Percentiles rank a stretch among this genome's conserved stretches.
These are phyloP conservation scores for Citrus reticulata DNA, from an alignment of 345 rosid species.

Conservation along the genomic window DNA sequence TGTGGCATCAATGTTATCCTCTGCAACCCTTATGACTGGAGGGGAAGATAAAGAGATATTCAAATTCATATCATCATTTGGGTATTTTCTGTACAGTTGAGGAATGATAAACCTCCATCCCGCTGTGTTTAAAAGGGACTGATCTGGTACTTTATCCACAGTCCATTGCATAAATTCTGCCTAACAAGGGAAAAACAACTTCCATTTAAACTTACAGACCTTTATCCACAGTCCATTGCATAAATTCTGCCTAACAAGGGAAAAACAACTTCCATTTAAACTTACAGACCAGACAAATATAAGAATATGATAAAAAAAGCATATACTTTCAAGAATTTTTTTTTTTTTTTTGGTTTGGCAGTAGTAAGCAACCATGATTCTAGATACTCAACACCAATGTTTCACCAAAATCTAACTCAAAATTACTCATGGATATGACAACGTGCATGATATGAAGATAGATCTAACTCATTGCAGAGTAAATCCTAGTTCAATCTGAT, in stretches of 20 bases:
- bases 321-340: not conserved
- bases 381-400: not conserved
- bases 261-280: constrained; percentile 13
- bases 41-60: constrained; percentile 82
- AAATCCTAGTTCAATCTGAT: not conserved
- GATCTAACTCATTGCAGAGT: not conserved
- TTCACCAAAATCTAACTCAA: not conserved
- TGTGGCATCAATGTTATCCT: constrained; percentile 63
- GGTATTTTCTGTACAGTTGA: constrained; percentile 85
- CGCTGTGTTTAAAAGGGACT: constrained; percentile 86
- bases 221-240: constrained; percentile 91
- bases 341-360: not conserved
- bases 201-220: constrained; percentile 8
- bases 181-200: constrained; percentile 37
- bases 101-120: constrained; percentile 90
- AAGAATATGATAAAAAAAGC: not conserved
- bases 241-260: constrained; percentile 70
- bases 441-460: not conserved
- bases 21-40: constrained; percentile 64
- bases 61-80: constrained; percentile 79
- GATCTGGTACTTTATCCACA: constrained; percentile 86
- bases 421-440: not conserved
- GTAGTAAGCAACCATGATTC: not conserved
- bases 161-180: constrained; percentile 90
- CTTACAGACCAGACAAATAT: constrained; percentile 5